Evolutionary conservation across 202 grass and related monocot species (phyloP).

Genomic region (Schoenoplectus tabernaemontani): DNA sequence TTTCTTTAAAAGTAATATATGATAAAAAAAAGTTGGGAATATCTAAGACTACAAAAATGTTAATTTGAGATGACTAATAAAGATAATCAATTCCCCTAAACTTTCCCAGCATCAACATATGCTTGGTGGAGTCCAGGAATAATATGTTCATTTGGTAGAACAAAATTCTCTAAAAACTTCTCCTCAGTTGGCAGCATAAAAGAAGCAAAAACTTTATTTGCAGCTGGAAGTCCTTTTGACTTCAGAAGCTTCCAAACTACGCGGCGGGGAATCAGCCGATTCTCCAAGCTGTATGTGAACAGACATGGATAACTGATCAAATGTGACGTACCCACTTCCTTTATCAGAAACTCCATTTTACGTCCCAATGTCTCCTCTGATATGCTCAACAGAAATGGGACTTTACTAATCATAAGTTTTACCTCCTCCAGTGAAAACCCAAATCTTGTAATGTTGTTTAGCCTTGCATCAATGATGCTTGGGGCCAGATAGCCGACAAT

Average conservation of each 20-base stretch:
- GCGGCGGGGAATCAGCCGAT: conserved; percentile 26
- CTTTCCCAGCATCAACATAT: neutral
- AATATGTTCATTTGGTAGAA: neutral
- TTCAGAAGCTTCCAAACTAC: conserved; percentile 27
- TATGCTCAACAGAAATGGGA: neutral
- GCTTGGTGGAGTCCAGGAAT: neutral
- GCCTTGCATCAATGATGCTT: neutral
- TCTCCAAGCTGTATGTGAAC: conserved; percentile 4
- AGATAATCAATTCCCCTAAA: neutral
- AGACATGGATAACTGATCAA: conserved; percentile 20
- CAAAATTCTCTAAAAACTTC: conserved; percentile 31
- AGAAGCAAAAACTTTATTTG: neutral
- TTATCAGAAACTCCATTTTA: conserved; percentile 19
- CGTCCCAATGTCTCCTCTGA: conserved; percentile 11
- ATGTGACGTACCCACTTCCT: conserved; percentile 23
- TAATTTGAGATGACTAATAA: too few species aligned
- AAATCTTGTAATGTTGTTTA: neutral
- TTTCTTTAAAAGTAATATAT: neutral
- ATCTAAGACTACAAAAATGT: neutral
- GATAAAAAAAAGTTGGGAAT: neutral
- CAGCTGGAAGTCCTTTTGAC: conserved; percentile 19
- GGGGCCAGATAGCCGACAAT: neutral
- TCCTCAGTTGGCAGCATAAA: conserved; percentile 13
- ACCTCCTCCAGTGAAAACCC: conserved; percentile 23
- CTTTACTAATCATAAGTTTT: conserved; percentile 1